Base-by-base conservation (phyloP, 345 rosid genomes). In the Gossypium australe region DNA sequence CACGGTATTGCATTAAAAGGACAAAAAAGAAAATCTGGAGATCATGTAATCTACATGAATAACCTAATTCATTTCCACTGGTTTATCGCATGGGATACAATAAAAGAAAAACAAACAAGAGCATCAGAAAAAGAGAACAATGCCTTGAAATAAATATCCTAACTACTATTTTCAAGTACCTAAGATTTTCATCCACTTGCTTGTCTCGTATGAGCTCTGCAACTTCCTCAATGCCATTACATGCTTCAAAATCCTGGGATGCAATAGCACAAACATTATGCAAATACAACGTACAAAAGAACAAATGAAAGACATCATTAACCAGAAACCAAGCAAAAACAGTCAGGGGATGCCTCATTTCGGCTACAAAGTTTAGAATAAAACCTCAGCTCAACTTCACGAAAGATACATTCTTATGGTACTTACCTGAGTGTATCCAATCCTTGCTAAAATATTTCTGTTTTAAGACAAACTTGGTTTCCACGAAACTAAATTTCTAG, bases 101-200 rank as follows among this genome's bases (percentile, higher is more conserved):
- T 4, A 12, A 38, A 6, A 22, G 18, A 53, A 17, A 53, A n/a
- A 53, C 16, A 13, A 60, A 49, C n/a, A 29, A 3, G 5, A 11
- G 7, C n/a, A 25, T 18, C 18, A 76, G 57, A 7, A 16, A 58
- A 14, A n/a, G 58, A 25, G 38, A 52, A 73, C 72, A 29, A 63
- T 14, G 62, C 9, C 66, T 57, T 5, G 18, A 64, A 41, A n/a
- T 64, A 64, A 41, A 71, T 71, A 27, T 24, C 27, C 53, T 6
- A 45, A 20, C 41, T n/a, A 52, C 25, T 29, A 70, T n/a, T 18
- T 72, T 51, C 51, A 58, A 18, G 62, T 67, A 87, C 98, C 97
- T 91, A 79, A 94, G 99, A 83, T 90, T 90, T 86, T 95, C 99
- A 72, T 93, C 99, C 11, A 81, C 88, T 89, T 91, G 94, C 71